Evolutionary conservation across 1,284 basidiomycete species (phyloP).

Genomic region (Fomitopsis pinicola): DNA sequence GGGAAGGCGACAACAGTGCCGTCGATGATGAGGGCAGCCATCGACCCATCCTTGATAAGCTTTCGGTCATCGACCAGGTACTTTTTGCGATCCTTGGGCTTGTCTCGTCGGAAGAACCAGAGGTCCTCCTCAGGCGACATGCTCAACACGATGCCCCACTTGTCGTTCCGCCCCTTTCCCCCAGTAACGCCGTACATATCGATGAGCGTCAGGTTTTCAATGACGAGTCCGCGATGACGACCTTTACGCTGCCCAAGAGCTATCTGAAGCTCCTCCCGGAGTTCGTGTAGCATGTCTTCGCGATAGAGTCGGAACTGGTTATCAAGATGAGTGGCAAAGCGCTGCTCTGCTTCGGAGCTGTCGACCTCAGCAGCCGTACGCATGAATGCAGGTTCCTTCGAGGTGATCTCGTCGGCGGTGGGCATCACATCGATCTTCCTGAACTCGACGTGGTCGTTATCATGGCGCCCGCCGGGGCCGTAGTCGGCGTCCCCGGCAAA

Average conservation of each 20-base stretch:
- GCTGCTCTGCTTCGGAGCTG: conserved; percentile 31
- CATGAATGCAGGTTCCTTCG: conserved; percentile 41
- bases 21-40: conserved; percentile 47
- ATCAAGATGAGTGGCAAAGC: conserved; percentile 48
- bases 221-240: conserved; percentile 34
- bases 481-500: conserved; percentile 16
- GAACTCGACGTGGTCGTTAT: conserved; percentile 60
- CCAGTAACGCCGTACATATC: conserved; percentile 34
- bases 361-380: conserved; percentile 39
- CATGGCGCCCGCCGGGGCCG: conserved; percentile 57
- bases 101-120: conserved; percentile 29
- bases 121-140: not conserved
- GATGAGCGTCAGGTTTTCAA: conserved; percentile 36
- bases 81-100: conserved; percentile 18
- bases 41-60: conserved; percentile 46
- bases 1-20: conserved; percentile 48
- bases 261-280: conserved; percentile 54
- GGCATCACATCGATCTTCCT: conserved; percentile 55
- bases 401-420: conserved; percentile 51
- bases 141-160: conserved; percentile 39
- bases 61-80: conserved; percentile 38
- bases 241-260: conserved; percentile 43
- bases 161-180: conserved; percentile 18
- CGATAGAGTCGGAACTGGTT: conserved; percentile 61
- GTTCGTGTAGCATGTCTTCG: conserved; percentile 63